Evolutionary conservation across 169 alveolate genomes (phyloP).

Genomic region (Babesia ovis): DNA sequence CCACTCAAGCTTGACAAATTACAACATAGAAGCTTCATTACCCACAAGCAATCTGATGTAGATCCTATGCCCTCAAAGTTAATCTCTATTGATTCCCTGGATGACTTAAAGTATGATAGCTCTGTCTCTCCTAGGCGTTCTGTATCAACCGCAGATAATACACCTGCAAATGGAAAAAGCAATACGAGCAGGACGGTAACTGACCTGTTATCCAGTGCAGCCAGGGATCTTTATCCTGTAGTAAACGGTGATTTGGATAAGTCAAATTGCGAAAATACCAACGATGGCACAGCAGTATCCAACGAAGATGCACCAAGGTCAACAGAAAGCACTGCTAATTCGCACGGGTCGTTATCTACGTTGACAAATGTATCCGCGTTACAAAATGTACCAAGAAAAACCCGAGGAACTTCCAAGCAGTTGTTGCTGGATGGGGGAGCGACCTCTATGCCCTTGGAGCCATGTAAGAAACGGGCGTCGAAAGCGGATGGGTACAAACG

Average conservation of each 20-base stretch:
- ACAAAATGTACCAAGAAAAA: neutral
- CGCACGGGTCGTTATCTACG: too few relatives aligned
- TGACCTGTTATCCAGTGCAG: too few relatives aligned
- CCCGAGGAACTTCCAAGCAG: neutral
- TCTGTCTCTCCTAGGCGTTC: neutral
- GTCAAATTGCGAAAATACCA: too few relatives aligned
- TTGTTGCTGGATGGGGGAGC: constrained; percentile 11
- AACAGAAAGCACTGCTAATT: too few relatives aligned
- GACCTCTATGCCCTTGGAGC: neutral
- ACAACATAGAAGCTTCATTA: too few relatives aligned
- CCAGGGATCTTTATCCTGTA: too few relatives aligned
- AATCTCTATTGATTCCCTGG: constrained; percentile 6
- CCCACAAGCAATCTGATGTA: neutral
- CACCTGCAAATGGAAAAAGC: too few relatives aligned
- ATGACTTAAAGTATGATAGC: neutral
- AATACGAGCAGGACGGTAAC: too few relatives aligned
- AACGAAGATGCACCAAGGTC: too few relatives aligned
- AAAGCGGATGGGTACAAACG: neutral
- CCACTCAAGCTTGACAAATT: neutral
- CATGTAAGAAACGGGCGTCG: neutral
- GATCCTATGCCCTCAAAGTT: neutral
- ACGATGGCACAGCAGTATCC: too few relatives aligned
- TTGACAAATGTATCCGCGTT: constrained; percentile 13
- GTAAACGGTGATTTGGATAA: too few relatives aligned
- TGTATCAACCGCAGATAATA: too few relatives aligned